These are phyloP conservation scores for Rhynchospora breviuscula DNA, from an alignment of 176 grass and related monocot species.

Conservation along the genomic window DNA sequence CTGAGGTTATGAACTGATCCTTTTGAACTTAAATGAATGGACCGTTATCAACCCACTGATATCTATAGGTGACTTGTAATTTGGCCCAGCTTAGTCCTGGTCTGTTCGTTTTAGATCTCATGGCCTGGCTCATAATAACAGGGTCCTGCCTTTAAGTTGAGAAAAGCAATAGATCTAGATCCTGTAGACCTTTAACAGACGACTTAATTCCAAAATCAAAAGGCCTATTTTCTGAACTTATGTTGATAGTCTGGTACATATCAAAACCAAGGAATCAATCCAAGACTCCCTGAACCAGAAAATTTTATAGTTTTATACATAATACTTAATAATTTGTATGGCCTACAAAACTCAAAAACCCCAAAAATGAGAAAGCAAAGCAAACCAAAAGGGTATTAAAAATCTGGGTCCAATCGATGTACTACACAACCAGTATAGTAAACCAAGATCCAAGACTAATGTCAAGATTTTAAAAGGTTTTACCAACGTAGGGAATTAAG, in stretches of 20 bases:
- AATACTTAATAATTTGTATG: background rate
- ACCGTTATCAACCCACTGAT: background rate
- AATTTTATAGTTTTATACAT: background rate
- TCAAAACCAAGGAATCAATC: background rate
- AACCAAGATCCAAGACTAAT: constrained; percentile 1
- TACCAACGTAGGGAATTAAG: background rate
- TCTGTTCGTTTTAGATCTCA: background rate
- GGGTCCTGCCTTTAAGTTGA: background rate
- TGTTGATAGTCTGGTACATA: background rate
- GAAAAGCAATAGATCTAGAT: background rate
- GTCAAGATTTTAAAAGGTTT: background rate
- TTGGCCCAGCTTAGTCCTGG: background rate
- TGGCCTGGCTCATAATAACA: background rate
- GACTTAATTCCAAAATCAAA: background rate
- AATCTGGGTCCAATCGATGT: background rate
- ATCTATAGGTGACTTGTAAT: background rate
- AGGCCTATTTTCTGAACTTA: background rate
- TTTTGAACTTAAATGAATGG: background rate
- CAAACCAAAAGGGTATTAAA: background rate
- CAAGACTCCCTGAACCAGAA: background rate
- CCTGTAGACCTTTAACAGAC: background rate
- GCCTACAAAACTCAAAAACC: background rate
- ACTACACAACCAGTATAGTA: background rate
- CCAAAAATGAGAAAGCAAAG: background rate
- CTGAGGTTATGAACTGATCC: background rate